phyloP scores from a whole-genome alignment of 768 basidiomycete species.

The Cystofilobasidium macerans region DNA sequence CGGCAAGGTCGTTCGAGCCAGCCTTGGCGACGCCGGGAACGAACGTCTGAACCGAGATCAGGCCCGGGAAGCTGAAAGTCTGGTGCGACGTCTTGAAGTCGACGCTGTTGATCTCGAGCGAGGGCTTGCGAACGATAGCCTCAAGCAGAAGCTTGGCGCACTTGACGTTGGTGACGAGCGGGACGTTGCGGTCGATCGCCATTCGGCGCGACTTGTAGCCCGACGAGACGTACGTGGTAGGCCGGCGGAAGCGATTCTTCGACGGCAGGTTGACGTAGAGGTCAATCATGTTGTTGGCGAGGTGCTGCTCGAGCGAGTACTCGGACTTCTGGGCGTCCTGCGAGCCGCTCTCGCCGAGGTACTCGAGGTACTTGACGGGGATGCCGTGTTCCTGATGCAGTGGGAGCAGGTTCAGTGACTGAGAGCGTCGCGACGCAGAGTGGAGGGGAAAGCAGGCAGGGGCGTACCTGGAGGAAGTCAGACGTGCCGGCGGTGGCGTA shows the following conservation, averaged over 20 bases:
- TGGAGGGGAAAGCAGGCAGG: background rate
- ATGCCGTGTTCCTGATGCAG: slow-evolving; percentile 68
- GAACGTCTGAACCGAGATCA: slow-evolving; percentile 79
- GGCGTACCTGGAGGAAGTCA: slow-evolving; percentile 62
- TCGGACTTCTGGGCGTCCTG: slow-evolving; percentile 80
- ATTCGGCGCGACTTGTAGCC: slow-evolving; percentile 94
- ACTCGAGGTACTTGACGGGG: slow-evolving; percentile 94
- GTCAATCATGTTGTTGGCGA: slow-evolving; percentile 87
- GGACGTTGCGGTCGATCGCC: slow-evolving; percentile 97
- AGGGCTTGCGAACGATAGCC: slow-evolving; percentile 59
- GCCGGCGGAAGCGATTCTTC: slow-evolving; percentile 92
- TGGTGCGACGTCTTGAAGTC: slow-evolving; percentile 91
- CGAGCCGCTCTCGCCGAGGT: slow-evolving; percentile 52
- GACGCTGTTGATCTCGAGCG: slow-evolving; percentile 75
- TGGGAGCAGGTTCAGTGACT: background rate
- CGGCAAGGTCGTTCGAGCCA: slow-evolving; percentile 51
- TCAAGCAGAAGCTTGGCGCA: slow-evolving; percentile 93
- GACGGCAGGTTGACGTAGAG: slow-evolving; percentile 99
- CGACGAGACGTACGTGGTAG: slow-evolving; percentile 92
- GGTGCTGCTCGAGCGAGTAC: slow-evolving; percentile 91
- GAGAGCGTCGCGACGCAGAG: background rate
- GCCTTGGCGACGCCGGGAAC: slow-evolving; percentile 57
- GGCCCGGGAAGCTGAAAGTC: slow-evolving; percentile 80
- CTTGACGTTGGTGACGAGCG: slow-evolving; percentile 96
- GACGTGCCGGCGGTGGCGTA: slow-evolving; percentile 95